Evolutionary conservation across 2,329 filamentous ascomycete genomes (phyloP).

Genomic region (Colletotrichum tanaceti): DNA sequence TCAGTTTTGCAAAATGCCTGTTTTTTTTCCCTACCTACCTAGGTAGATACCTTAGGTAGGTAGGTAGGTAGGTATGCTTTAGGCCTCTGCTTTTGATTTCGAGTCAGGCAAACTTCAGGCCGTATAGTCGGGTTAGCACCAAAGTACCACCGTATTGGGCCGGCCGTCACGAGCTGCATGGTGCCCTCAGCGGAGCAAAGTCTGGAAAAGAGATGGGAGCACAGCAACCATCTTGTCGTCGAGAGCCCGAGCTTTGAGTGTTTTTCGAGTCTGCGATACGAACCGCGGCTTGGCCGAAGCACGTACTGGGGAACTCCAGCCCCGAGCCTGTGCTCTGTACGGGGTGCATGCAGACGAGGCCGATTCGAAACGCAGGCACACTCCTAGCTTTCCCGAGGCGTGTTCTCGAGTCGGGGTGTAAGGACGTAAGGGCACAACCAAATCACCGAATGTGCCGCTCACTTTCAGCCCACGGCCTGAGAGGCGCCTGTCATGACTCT

Average conservation of each 20-base stretch:
- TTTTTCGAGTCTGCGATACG: background rate
- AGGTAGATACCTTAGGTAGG: no score
- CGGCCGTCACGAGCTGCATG: background rate
- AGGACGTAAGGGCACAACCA: background rate
- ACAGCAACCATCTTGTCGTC: background rate
- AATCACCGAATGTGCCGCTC: background rate
- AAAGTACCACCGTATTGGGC: no score
- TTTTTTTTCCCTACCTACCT: no score
- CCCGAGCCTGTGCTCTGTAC: background rate
- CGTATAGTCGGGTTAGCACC: no score
- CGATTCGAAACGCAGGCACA: background rate
- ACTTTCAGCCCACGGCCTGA: background rate
- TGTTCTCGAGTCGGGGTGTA: no score
- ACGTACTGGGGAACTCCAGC: conserved; percentile 7
- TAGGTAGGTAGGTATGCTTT: no score
- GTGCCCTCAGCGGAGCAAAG: background rate
- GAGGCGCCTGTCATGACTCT: background rate
- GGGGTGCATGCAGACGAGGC: background rate
- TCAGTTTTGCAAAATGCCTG: no score
- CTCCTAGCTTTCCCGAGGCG: background rate
- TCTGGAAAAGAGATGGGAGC: background rate
- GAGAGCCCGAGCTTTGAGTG: background rate
- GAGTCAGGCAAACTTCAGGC: no score
- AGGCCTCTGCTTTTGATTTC: no score
- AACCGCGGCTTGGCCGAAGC: background rate